Percentiles rank a stretch among this genome's conserved stretches.
Conservation (phyloP, 2,329 filamentous ascomycete species). For the Trichoderma asperellum region DNA sequence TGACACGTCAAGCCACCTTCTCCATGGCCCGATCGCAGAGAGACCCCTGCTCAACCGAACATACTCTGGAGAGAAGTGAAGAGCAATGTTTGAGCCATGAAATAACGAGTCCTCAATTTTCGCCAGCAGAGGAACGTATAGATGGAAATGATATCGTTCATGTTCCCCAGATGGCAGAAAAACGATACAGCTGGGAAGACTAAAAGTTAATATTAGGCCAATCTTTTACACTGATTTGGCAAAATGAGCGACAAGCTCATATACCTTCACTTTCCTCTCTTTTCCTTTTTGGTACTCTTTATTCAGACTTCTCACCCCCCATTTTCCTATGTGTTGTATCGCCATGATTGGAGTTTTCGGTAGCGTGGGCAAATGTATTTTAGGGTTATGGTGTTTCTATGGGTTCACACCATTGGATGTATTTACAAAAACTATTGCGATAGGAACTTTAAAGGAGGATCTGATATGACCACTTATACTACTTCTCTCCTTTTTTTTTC, state of each 20-base stretch:
- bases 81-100: not conserved
- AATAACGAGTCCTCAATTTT: slow-evolving; percentile 26
- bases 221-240: not conserved
- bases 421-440: not conserved
- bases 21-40: slow-evolving; percentile 22
- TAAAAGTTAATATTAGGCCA: not conserved
- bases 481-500: not conserved
- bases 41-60: not conserved
- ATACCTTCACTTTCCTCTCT: not conserved
- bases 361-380: not conserved
- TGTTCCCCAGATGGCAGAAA: slow-evolving; percentile 55
- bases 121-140: slow-evolving; percentile 48
- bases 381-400: not conserved
- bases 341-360: slow-evolving; percentile 17
- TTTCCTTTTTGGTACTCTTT: not conserved
- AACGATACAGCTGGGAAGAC: slow-evolving; percentile 58
- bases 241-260: not conserved
- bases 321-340: not conserved
- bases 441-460: slow-evolving; percentile 5
- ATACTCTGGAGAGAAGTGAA: slow-evolving; percentile 23
- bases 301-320: not conserved
- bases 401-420: not conserved
- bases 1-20: slow-evolving; percentile 35
- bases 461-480: slow-evolving; percentile 12
- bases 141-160: slow-evolving; percentile 54